Base-by-base conservation (phyloP, 345 rosid species). In the Durio zibethinus region DNA sequence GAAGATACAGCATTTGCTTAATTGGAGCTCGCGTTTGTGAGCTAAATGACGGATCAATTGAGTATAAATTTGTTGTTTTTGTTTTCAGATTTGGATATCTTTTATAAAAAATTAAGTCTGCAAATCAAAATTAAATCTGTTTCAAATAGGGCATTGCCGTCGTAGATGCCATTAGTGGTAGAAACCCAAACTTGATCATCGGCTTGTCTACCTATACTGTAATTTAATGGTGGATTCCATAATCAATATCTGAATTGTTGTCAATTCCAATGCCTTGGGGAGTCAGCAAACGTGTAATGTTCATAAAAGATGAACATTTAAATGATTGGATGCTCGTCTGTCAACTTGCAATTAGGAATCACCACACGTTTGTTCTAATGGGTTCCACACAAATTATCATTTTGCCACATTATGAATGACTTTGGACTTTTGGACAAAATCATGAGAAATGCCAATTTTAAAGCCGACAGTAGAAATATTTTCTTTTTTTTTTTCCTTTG, bases 251-350 rank as follows among this genome's bases (percentile, higher is more conserved):
- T 40, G 35, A 1, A 62, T 47, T 62, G 45, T 40, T 42, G 52
- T 38, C 52, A 53, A 62, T 54, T 73, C 76, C 36, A 27, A 80
- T 54, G 80, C 61, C 36, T 42, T 10, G 4, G 21, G 63, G 40
- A 74, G 81, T 82, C 85, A 83, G 27, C 1, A 11, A 83, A 77
- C 84, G 68, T 86, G 90, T n/a, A 40, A 66, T 77, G 85, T 70
- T 60, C 14, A 60, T 14, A 23, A 80, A 84, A 48, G 82, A 76
- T 20, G n/a, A 68, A 70, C 86, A 84, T 8, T 16, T 69, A 72
- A 82, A 86, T 86, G 87, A 84, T 83, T 83, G 82, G 87, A 79
- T 76, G 47, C 74, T 72, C 61, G 66, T 42, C 61, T 69, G 82
- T 83, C 86, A 76, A 84, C 82, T 68, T 83, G 87, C 56, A 52